These are phyloP conservation scores for Suillus subalutaceus DNA, from an alignment of 768 basidiomycete species.

Conservation along the genomic window DNA sequence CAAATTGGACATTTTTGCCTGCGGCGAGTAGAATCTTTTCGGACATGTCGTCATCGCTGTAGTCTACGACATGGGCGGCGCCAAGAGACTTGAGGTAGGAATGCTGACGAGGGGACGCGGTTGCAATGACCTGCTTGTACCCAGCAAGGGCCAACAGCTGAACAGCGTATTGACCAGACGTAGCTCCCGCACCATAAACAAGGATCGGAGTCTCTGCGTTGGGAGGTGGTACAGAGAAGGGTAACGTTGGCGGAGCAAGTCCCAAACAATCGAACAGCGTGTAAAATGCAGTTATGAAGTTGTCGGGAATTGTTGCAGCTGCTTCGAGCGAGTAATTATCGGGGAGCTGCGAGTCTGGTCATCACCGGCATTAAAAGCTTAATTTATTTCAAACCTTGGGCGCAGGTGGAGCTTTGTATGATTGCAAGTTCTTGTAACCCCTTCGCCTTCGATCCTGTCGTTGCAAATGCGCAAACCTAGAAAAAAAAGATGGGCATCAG, in stretches of 20 bases:
- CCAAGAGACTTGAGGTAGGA: conserved; percentile 43
- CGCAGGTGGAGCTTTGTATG: conserved; percentile 31
- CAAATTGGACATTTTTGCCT: conserved; percentile 35
- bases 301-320: conserved; percentile 45
- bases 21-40: conserved; percentile 38
- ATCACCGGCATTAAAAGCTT: neutral
- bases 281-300: conserved; percentile 45
- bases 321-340: conserved; percentile 39
- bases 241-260: conserved; percentile 37
- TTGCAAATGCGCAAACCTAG: conserved; percentile 33
- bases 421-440: conserved; percentile 42
- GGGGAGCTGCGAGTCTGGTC: conserved; percentile 39
- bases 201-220: conserved; percentile 40
- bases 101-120: conserved; percentile 43
- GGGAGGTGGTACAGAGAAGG: conserved; percentile 32
- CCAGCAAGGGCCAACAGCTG: conserved; percentile 46
- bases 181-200: conserved; percentile 48
- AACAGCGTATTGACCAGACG: conserved; percentile 40
- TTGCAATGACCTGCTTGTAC: conserved; percentile 46
- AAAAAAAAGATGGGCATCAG: conserved; percentile 7
- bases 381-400: conserved; percentile 37
- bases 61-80: conserved; percentile 44
- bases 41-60: conserved; percentile 38
- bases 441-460: conserved; percentile 28
- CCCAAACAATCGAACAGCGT: conserved; percentile 42